Evolutionary conservation across 805 yeast species (phyloP).

Genomic region (Metschnikowia amazonensis): DNA sequence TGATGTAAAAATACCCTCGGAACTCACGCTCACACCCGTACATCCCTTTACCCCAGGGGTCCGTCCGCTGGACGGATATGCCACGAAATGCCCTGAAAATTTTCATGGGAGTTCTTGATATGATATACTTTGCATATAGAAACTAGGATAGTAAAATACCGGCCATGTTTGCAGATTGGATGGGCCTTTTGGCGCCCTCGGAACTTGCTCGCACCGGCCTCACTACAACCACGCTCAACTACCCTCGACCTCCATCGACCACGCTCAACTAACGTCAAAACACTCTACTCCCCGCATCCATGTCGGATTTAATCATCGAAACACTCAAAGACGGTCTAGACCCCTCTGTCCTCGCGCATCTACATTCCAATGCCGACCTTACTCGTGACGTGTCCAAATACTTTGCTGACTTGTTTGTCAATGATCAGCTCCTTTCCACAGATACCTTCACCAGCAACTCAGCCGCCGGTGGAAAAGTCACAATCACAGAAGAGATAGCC

Average conservation of each 20-base stretch:
- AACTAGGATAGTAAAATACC: too few relatives aligned
- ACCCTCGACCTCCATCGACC: not conserved
- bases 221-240: not conserved
- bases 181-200: not conserved
- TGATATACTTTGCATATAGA: too few relatives aligned
- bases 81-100: too few relatives aligned
- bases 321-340: conserved; percentile 28
- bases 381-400: conserved; percentile 24
- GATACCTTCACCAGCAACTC: conserved; percentile 41
- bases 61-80: too few relatives aligned
- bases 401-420: conserved; percentile 42
- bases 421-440: conserved; percentile 46
- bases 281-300: conserved; percentile 6
- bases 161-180: too few relatives aligned
- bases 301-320: conserved; percentile 35
- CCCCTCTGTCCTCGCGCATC: conserved; percentile 18
- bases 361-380: conserved; percentile 21
- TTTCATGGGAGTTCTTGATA: too few relatives aligned
- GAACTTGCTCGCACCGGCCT: not conserved
- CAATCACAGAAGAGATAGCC: conserved; percentile 67
- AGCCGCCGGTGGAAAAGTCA: conserved; percentile 14
- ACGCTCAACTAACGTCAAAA: too few relatives aligned
- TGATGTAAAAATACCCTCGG: too few relatives aligned
- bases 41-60: not conserved
- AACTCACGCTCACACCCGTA: not conserved